These are phyloP conservation scores for Pythium sp. DNA, from an alignment of 352 stramenopile genomes.

Conservation along the genomic window DNA sequence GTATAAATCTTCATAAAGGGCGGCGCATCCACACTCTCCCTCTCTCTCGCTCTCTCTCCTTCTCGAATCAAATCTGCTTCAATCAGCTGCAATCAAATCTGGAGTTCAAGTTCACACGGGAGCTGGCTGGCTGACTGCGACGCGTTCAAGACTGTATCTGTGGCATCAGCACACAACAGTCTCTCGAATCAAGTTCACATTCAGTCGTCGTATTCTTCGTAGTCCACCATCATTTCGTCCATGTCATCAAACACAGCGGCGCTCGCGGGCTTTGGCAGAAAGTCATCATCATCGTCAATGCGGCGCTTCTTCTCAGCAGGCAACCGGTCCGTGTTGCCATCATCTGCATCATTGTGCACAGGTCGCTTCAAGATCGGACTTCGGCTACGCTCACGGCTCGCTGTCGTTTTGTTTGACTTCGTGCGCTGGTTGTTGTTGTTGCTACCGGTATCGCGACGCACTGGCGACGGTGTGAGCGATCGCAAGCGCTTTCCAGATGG, in stretches of 20 bases:
- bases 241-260: slow-evolving; percentile 57
- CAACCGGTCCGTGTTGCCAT: not conserved
- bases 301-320: slow-evolving; percentile 19
- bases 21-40: not conserved
- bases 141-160: not conserved
- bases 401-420: not conserved
- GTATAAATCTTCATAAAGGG: slow-evolving; percentile 33
- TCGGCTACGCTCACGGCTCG: not conserved
- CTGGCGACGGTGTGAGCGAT: slow-evolving; percentile 40
- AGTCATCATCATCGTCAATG: slow-evolving; percentile 24
- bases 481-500: slow-evolving; percentile 19
- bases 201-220: slow-evolving; percentile 79
- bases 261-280: slow-evolving; percentile 32
- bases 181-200: not conserved
- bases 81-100: not conserved
- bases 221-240: slow-evolving; percentile 80
- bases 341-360: not conserved
- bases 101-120: not conserved
- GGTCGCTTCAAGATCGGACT: slow-evolving; percentile 13
- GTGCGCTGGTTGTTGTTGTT: slow-evolving; percentile 9
- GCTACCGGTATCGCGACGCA: slow-evolving; percentile 20
- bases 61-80: slow-evolving; percentile 12
- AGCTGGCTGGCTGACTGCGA: not conserved
- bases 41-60: slow-evolving; percentile 8
- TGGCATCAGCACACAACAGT: not conserved